Percentiles rank a stretch among this genome's conserved stretches.
Conservation (phyloP, 2,329 filamentous ascomycete species). For the Arthrinium puccinioides region DNA sequence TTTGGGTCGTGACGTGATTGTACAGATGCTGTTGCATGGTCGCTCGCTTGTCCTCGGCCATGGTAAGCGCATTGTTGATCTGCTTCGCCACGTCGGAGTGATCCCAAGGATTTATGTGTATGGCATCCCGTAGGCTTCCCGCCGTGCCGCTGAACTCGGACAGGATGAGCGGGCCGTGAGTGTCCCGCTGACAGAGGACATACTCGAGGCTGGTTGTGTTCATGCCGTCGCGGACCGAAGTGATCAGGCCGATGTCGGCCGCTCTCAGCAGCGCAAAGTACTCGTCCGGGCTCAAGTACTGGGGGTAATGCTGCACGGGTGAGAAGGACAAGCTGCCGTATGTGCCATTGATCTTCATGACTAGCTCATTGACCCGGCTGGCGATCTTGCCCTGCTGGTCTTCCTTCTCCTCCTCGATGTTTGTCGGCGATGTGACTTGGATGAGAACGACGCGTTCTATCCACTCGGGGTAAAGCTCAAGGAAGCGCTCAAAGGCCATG, state of each 20-base stretch:
- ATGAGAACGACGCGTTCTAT: constrained; percentile 86
- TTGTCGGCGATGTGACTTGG: constrained; percentile 86
- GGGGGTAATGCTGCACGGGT: constrained; percentile 89
- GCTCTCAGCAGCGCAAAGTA: constrained; percentile 91
- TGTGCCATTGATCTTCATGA: constrained; percentile 83
- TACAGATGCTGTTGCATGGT: constrained; percentile 71
- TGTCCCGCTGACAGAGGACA: constrained; percentile 82
- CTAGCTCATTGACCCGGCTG: constrained; percentile 82
- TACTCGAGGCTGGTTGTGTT: constrained; percentile 96
- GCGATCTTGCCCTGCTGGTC: constrained; percentile 74
- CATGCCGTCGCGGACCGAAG: constrained; percentile 94
- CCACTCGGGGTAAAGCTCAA: constrained; percentile 88
- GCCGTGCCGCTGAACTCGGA: constrained; percentile 96
- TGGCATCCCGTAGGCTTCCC: constrained; percentile 74
- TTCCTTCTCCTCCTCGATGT: constrained; percentile 70
- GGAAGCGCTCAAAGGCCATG: constrained; percentile 86
- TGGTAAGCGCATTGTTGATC: constrained; percentile 74
- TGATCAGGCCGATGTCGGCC: constrained; percentile 88
- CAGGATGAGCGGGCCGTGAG: constrained; percentile 80
- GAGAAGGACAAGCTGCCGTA: constrained; percentile 85
- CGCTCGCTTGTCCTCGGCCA: constrained; percentile 59
- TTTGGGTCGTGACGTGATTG: constrained; percentile 76
- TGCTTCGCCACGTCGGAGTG: constrained; percentile 74
- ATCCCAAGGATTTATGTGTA: constrained; percentile 97
- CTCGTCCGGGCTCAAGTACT: constrained; percentile 83